phyloP scores from a whole-genome alignment of 2,329 filamentous ascomycete genomes.

The Allantophomopsis cytisporea region DNA sequence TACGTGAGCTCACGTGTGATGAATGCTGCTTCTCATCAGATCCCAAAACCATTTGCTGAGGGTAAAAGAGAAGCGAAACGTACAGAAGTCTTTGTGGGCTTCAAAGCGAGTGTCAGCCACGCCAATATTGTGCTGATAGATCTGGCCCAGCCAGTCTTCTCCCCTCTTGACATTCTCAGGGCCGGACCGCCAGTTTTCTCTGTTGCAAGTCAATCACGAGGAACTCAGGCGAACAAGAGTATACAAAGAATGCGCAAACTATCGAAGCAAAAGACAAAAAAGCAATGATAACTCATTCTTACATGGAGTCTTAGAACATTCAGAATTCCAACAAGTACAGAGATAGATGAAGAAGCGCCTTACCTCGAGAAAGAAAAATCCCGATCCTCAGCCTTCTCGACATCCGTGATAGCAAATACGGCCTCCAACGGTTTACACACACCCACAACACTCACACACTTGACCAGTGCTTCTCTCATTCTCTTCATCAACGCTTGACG shows the following conservation, averaged over 20 bases:
- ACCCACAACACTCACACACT: conserved; percentile 41
- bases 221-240: conserved; percentile 1
- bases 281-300: no score
- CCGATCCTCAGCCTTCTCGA: conserved; percentile 32
- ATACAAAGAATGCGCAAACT: neutral
- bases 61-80: neutral
- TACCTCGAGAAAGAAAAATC: conserved; percentile 26
- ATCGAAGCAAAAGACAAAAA: no score
- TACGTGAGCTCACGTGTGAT: conserved; percentile 41
- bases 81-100: conserved; percentile 30
- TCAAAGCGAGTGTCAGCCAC: conserved; percentile 23
- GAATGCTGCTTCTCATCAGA: conserved; percentile 29
- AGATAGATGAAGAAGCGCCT: neutral
- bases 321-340: no score
- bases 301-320: no score
- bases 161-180: conserved; percentile 37
- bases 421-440: conserved; percentile 47
- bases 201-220: conserved; percentile 20
- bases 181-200: conserved; percentile 44
- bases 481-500: conserved; percentile 33
- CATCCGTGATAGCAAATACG: conserved; percentile 9
- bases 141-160: conserved; percentile 37
- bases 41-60: conserved; percentile 4
- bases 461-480: conserved; percentile 43
- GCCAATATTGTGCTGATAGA: conserved; percentile 20